A percentile compares a stretch with the other conserved stretches of the same genome.
These are phyloP conservation scores for Globisporangium okanoganense DNA, from an alignment of 352 stramenopile species.

Conservation along the genomic window DNA sequence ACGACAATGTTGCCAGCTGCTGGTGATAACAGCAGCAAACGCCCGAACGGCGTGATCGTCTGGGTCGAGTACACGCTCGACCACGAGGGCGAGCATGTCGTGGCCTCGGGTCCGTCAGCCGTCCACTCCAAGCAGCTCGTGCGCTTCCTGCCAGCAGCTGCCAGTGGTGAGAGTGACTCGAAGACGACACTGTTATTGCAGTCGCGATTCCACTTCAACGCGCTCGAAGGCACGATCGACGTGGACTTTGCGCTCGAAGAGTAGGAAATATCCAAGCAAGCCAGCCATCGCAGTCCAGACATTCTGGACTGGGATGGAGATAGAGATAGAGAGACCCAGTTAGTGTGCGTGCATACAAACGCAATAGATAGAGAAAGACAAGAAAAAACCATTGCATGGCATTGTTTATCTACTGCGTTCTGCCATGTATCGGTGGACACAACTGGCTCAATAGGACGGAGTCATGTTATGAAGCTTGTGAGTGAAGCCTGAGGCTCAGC, in stretches of 20 bases:
- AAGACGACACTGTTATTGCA: constrained; percentile 6
- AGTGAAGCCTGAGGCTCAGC: background rate
- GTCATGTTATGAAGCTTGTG: too few species aligned
- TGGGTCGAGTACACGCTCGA: constrained; percentile 74
- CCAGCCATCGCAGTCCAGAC: too few species aligned
- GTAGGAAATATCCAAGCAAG: background rate
- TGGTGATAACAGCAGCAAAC: background rate
- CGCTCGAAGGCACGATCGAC: constrained; percentile 54
- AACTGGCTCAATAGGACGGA: background rate
- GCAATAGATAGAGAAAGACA: background rate
- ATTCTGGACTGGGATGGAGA: background rate
- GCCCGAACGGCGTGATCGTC: constrained; percentile 61
- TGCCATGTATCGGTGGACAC: background rate
- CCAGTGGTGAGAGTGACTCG: background rate
- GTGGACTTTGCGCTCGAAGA: constrained; percentile 36
- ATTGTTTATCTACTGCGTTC: background rate
- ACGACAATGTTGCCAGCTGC: constrained; percentile 12
- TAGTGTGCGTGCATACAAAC: background rate
- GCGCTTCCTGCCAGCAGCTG: constrained; percentile 38
- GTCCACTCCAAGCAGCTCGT: constrained; percentile 76
- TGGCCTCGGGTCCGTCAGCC: constrained; percentile 50
- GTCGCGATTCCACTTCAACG: constrained; percentile 46
- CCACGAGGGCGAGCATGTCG: constrained; percentile 29
- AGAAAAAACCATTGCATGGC: background rate
- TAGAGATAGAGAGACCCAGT: background rate